phyloP scores from a whole-genome alignment of 2,329 filamentous ascomycete genomes.

The Pezicula rhizophila region DNA sequence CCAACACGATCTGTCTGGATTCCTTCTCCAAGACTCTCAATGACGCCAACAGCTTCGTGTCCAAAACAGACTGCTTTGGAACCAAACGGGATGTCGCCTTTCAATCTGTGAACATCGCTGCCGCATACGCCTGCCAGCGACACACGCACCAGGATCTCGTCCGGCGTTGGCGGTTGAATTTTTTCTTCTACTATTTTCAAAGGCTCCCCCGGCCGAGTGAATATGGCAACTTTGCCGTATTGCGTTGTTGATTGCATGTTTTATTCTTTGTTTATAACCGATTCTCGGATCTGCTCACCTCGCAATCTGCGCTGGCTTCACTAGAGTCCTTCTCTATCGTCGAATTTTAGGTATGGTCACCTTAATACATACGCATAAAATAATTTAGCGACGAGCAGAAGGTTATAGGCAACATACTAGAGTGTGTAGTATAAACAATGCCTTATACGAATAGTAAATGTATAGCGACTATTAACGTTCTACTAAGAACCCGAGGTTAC shows the following conservation, averaged over 20 bases:
- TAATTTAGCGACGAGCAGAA: no score
- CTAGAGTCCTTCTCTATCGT: no score
- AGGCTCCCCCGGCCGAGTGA: background rate
- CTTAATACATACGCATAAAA: no score
- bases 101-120: background rate
- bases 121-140: background rate
- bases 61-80: background rate
- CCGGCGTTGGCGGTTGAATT: background rate
- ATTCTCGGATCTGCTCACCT: no score
- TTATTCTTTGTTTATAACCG: no score
- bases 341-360: no score
- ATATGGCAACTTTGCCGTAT: background rate
- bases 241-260: background rate
- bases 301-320: no score
- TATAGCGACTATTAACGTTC: no score
- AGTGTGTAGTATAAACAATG: no score
- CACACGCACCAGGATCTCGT: background rate
- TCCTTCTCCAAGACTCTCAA: background rate
- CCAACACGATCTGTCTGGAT: background rate
- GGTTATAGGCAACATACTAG: no score
- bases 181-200: background rate
- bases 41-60: background rate
- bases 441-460: no score
- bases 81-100: background rate
- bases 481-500: no score